phyloP scores from a whole-genome alignment of 2,329 filamentous ascomycete species.

The Sclerotinia nivalis region DNA sequence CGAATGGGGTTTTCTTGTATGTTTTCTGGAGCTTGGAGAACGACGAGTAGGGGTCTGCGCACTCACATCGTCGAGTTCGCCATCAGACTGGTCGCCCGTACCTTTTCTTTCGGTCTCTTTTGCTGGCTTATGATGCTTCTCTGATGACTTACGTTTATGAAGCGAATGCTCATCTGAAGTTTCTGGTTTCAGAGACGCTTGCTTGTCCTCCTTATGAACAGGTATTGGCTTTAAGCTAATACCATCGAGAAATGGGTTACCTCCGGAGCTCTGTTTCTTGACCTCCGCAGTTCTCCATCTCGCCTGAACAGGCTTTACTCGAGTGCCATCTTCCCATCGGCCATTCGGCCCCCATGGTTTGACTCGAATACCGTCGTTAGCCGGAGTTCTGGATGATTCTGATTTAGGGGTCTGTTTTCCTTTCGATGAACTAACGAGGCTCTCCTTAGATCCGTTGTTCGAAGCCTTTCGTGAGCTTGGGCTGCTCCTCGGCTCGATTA shows the following conservation, averaged over 20 bases:
- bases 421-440: conserved; percentile 16
- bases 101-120: conserved; percentile 21
- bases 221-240: conserved; percentile 38
- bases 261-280: not conserved
- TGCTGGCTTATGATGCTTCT: conserved; percentile 31
- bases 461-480: conserved; percentile 26
- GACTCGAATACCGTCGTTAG: conserved; percentile 33
- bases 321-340: conserved; percentile 39
- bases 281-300: conserved; percentile 41
- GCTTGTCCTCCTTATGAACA: conserved; percentile 29
- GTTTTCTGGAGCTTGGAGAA: conserved; percentile 30
- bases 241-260: conserved; percentile 34
- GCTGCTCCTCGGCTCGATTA: conserved; percentile 7
- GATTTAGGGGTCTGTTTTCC: conserved; percentile 45
- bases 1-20: conserved; percentile 32
- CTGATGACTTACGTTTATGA: conserved; percentile 33
- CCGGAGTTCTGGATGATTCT: conserved; percentile 41
- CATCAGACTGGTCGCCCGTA: conserved; percentile 1
- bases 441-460: conserved; percentile 26
- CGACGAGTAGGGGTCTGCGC: conserved; percentile 30
- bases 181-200: conserved; percentile 26
- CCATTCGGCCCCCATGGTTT: conserved; percentile 33
- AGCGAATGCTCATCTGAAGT: conserved; percentile 20
- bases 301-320: conserved; percentile 35
- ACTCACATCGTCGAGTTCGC: not conserved